These are phyloP conservation scores for Drosera spatulata DNA, from an alignment of 179 eudicot genomes.

Conservation along the genomic window DNA sequence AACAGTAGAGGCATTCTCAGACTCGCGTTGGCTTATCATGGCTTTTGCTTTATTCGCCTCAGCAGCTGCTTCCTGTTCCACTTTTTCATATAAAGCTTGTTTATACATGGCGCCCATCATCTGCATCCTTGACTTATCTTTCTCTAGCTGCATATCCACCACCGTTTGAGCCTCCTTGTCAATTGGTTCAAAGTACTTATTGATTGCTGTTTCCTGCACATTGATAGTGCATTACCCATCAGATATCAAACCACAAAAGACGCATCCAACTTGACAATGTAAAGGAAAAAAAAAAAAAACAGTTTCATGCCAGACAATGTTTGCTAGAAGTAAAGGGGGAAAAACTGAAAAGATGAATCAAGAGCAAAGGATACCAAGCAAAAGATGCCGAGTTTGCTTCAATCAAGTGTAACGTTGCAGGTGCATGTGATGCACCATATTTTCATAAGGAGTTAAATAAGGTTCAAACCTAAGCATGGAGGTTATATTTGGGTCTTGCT, in stretches of 20 bases:
- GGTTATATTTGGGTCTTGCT: too few species aligned
- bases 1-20: not conserved
- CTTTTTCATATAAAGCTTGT: conserved; percentile 55
- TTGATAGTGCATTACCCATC: not conserved
- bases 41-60: conserved; percentile 19
- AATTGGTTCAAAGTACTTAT: conserved; percentile 67
- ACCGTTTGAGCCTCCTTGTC: conserved; percentile 70
- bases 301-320: not conserved
- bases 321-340: too few species aligned
- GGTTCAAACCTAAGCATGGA: too few species aligned
- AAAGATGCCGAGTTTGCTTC: too few species aligned
- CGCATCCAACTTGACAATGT: too few species aligned
- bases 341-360: too few species aligned
- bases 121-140: conserved; percentile 51
- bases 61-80: conserved; percentile 37
- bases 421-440: too few species aligned
- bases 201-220: conserved; percentile 64
- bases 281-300: not conserved
- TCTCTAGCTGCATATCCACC: conserved; percentile 65
- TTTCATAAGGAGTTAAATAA: too few species aligned
- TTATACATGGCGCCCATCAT: conserved; percentile 54
- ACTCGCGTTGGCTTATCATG: not conserved
- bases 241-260: not conserved
- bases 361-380: too few species aligned
- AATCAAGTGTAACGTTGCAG: too few species aligned